Conservation (phyloP, 2,329 filamentous ascomycete species). For the Epichloe aotearoae region DNA sequence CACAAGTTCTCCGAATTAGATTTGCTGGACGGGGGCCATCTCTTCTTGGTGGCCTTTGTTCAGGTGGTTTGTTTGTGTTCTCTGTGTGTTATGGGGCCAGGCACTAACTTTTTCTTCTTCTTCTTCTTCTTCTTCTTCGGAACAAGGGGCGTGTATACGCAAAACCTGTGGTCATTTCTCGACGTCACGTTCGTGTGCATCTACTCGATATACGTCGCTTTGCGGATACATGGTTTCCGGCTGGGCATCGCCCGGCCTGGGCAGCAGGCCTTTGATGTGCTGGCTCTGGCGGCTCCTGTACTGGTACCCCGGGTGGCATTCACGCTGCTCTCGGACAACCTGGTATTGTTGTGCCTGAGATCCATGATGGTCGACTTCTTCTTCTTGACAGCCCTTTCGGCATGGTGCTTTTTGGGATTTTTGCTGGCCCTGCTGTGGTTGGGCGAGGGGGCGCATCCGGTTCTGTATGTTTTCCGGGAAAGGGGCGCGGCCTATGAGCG, state of each 20-base stretch:
- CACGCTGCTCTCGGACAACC: constrained; percentile 69
- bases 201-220: constrained; percentile 52
- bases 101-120: neutral
- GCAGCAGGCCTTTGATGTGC: constrained; percentile 61
- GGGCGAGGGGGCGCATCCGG: constrained; percentile 43
- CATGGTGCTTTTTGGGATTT: constrained; percentile 80
- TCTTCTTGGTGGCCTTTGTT: too few relatives aligned
- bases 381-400: constrained; percentile 59
- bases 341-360: constrained; percentile 67
- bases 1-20: too few relatives aligned
- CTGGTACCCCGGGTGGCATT: constrained; percentile 70
- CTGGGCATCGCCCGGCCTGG: constrained; percentile 33
- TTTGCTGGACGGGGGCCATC: neutral
- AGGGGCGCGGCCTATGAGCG: neutral
- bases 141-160: constrained; percentile 63
- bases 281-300: constrained; percentile 68
- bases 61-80: too few relatives aligned
- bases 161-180: constrained; percentile 80
- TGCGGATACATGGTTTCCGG: constrained; percentile 53
- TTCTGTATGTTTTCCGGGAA: constrained; percentile 31
- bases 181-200: constrained; percentile 67
- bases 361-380: constrained; percentile 82
- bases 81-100: neutral
- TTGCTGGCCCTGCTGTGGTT: constrained; percentile 70
- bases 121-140: too few relatives aligned